These are phyloP conservation scores for Picea glauca DNA, from an alignment of 75 land plant genomes.

Conservation along the genomic window DNA sequence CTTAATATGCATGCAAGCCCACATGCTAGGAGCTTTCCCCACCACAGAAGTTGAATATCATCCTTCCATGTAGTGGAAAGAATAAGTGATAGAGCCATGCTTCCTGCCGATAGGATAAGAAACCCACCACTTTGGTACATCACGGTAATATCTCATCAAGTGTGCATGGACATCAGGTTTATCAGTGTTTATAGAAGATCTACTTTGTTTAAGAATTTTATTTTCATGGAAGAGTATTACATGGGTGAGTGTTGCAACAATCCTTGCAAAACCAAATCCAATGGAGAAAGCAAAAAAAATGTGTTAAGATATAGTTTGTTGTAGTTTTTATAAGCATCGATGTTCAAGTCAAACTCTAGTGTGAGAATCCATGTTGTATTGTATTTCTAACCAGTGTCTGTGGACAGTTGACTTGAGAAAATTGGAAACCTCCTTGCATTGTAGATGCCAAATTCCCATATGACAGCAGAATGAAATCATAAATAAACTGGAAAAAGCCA, in stretches of 20 bases:
- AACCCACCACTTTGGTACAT: constrained; percentile 26
- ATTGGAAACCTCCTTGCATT: constrained; percentile 31
- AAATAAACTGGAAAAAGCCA: no score
- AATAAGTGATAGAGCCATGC: constrained; percentile 10
- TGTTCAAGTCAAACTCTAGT: constrained; percentile 12
- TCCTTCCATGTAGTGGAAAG: constrained; percentile 14
- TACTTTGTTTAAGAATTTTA: constrained; percentile 18
- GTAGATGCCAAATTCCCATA: neutral
- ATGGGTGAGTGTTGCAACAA: constrained; percentile 28
- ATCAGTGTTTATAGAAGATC: constrained; percentile 9
- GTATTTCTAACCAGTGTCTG: constrained; percentile 11
- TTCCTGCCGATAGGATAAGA: neutral
- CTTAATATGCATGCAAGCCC: constrained; percentile 23
- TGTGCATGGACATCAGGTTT: constrained; percentile 16
- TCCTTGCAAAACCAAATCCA: constrained; percentile 26
- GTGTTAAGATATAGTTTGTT: constrained; percentile 19
- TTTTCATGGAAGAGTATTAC: constrained; percentile 30
- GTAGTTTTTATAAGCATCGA: constrained; percentile 13
- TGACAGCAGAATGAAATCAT: no score
- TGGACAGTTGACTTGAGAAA: constrained; percentile 21
- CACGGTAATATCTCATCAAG: constrained; percentile 19
- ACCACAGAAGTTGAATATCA: constrained; percentile 31
- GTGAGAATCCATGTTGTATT: constrained; percentile 9
- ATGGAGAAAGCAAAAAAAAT: constrained; percentile 23
- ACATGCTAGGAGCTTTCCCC: constrained; percentile 30